These are phyloP conservation scores for Aspergillus latus DNA, from an alignment of 2,329 filamentous ascomycete species.

Conservation along the genomic window DNA sequence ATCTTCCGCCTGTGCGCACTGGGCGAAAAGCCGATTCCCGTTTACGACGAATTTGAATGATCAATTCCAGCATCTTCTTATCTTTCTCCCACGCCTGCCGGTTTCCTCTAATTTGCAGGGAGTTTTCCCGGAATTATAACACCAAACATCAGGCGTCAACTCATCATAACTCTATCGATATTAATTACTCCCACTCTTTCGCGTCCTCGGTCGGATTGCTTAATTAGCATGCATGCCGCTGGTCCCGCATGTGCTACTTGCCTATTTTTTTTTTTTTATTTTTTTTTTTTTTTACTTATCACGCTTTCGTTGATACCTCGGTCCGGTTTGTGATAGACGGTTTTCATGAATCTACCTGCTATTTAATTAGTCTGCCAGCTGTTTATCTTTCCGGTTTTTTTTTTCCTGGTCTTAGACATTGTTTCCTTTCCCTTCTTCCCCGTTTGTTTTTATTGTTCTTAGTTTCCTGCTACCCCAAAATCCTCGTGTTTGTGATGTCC, in stretches of 20 bases:
- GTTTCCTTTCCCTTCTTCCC: background rate
- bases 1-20: conserved; percentile 53
- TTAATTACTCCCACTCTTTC: background rate
- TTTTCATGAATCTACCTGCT: conserved; percentile 1
- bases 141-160: background rate
- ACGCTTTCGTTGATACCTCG: conserved; percentile 21
- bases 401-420: background rate
- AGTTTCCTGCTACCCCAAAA: background rate
- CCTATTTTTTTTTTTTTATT: too few relatives aligned
- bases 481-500: background rate
- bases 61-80: background rate
- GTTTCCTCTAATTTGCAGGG: background rate
- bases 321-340: conserved; percentile 26
- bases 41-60: conserved; percentile 36
- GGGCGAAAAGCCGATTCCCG: conserved; percentile 52
- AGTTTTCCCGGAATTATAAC: background rate
- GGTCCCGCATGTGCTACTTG: conserved; percentile 13
- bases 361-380: conserved; percentile 2
- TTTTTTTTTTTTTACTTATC: conserved; percentile 9
- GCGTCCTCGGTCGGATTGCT: conserved; percentile 6
- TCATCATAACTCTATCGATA: background rate
- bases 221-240: conserved; percentile 10
- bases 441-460: background rate
- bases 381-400: background rate
- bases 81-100: background rate